Conservation (phyloP, 768 basidiomycete species). For the Lactarius pseudohatsudake region DNA sequence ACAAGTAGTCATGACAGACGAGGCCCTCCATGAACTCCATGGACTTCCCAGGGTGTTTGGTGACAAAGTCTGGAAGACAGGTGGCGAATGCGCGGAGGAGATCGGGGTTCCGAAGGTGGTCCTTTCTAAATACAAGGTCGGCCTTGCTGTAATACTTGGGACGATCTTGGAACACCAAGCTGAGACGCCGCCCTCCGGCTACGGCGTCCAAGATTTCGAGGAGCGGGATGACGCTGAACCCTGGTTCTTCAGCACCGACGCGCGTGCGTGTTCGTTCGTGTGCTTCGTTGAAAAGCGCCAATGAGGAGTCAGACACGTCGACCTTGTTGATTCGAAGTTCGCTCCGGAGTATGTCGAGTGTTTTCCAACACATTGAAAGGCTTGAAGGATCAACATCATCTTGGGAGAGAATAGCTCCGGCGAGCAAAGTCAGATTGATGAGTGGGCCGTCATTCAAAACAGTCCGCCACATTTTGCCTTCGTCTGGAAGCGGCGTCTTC, state of each 20-base stretch:
- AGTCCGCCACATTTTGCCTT: neutral
- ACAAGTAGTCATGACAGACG: constrained; percentile 8
- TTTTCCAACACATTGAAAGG: constrained; percentile 18
- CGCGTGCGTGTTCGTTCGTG: neutral
- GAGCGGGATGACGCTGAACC: neutral
- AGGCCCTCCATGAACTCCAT: constrained; percentile 1
- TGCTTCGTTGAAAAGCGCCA: neutral
- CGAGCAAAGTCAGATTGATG: constrained; percentile 10
- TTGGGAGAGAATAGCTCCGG: neutral
- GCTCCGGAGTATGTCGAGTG: constrained; percentile 18
- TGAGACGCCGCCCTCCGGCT: neutral
- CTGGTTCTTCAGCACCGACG: neutral
- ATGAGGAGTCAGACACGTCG: neutral
- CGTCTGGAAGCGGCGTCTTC: too few relatives aligned
- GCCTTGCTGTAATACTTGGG: constrained; percentile 4
- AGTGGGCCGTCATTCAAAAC: constrained; percentile 12
- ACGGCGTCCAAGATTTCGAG: constrained; percentile 2
- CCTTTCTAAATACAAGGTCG: constrained; percentile 10
- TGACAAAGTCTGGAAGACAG: constrained; percentile 10
- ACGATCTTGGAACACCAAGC: neutral
- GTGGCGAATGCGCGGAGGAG: constrained; percentile 8
- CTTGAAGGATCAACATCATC: neutral
- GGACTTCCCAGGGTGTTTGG: neutral
- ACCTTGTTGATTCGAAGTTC: neutral
- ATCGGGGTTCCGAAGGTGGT: constrained; percentile 9